Evolutionary conservation across 345 rosid species (phyloP).

Genomic region (Hirschfeldia incana): DNA sequence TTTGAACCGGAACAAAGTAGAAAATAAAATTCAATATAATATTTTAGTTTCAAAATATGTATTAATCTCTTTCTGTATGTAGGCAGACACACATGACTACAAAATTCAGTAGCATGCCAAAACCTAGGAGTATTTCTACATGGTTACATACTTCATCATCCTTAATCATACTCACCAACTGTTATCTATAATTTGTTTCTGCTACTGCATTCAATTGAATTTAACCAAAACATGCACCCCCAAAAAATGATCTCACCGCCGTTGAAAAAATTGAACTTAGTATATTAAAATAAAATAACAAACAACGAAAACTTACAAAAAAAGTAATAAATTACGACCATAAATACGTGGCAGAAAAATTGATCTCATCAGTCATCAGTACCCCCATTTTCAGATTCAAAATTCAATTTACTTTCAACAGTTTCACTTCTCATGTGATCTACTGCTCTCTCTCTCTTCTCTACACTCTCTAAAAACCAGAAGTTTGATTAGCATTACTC

Average conservation of each 20-base stretch:
- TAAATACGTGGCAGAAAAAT: conserved; percentile 30
- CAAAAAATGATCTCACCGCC: conserved; percentile 25
- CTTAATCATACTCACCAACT: conserved; percentile 15
- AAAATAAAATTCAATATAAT: not conserved
- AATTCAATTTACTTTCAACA: conserved; percentile 20
- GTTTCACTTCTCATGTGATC: conserved; percentile 29
- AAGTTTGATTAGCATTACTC: conserved; percentile 16
- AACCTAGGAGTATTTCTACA: not conserved
- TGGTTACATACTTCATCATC: not conserved
- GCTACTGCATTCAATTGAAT: conserved; percentile 1
- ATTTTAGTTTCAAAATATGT: not conserved
- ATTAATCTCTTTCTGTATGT: not conserved
- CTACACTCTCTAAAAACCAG: not conserved
- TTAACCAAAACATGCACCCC: conserved; percentile 9
- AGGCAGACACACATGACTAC: not conserved
- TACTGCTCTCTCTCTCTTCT: not conserved
- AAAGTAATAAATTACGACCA: conserved; percentile 18
- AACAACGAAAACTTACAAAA: not conserved
- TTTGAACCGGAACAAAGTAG: no score
- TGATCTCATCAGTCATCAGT: not conserved
- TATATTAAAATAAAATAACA: not conserved
- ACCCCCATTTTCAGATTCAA: conserved; percentile 34
- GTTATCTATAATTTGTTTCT: not conserved
- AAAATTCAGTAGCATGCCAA: not conserved
- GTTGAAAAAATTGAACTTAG: not conserved